A percentile compares a stretch with the other conserved stretches of the same genome.
Evolutionary conservation across 441 rosid genomes (phyloP).

Genomic region (Populus hybrid): DNA sequence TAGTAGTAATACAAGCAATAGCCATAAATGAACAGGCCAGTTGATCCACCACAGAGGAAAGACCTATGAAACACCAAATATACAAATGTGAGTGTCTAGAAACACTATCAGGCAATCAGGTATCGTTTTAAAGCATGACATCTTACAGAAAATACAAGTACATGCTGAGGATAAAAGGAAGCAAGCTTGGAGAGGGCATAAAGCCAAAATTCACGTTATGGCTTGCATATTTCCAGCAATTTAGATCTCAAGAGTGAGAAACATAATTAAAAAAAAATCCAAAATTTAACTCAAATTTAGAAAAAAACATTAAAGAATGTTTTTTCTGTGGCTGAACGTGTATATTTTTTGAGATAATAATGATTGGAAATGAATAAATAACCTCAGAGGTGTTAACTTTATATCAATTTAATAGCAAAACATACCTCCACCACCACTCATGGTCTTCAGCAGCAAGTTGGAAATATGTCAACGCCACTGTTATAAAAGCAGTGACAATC

Average conservation of each 20-base stretch:
- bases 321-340: background rate
- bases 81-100: background rate
- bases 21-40: conserved; percentile 41
- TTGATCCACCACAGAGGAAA: conserved; percentile 51
- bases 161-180: background rate
- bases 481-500: conserved; percentile 79
- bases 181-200: background rate
- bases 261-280: background rate
- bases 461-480: conserved; percentile 79
- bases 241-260: background rate
- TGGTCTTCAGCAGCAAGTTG: conserved; percentile 92
- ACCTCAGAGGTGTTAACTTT: background rate
- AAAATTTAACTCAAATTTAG: background rate
- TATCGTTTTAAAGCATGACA: background rate
- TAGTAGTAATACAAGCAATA: conserved; percentile 50
- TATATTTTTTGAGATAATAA: background rate
- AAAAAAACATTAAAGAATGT: background rate
- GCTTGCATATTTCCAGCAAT: background rate
- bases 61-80: conserved; percentile 26
- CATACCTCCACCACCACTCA: conserved; percentile 94
- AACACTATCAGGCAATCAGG: background rate
- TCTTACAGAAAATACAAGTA: background rate
- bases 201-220: background rate
- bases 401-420: background rate
- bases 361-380: no score